These are phyloP conservation scores for Neonectria punicea DNA, from an alignment of 2,329 filamentous ascomycete genomes.

Conservation along the genomic window DNA sequence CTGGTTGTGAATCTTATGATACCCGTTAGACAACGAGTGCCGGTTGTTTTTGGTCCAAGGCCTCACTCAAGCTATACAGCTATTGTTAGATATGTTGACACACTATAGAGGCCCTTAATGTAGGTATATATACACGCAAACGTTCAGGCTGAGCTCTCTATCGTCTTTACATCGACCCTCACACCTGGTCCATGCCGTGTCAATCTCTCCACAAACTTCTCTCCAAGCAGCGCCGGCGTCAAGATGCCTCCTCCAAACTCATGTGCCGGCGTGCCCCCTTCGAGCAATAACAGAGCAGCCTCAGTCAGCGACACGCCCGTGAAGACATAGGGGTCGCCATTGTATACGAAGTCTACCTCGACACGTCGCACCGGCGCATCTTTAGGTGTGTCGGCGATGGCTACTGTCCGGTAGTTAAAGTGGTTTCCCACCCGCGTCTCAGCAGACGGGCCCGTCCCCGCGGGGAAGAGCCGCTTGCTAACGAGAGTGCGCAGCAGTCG, in stretches of 20 bases:
- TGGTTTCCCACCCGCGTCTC: conserved; percentile 19
- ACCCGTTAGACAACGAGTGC: conserved; percentile 37
- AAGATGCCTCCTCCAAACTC: conserved; percentile 32
- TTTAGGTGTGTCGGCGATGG: conserved; percentile 19
- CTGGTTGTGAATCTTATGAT: conserved; percentile 32
- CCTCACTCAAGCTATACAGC: conserved; percentile 12
- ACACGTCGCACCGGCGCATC: background rate
- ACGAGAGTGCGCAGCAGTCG: conserved; percentile 24
- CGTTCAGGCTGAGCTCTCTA: background rate
- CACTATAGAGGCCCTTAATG: conserved; percentile 8
- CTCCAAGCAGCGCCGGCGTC: conserved; percentile 33
- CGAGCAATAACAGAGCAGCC: conserved; percentile 31
- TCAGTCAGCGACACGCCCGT: conserved; percentile 34
- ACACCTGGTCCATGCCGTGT: conserved; percentile 14
- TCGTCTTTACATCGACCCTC: conserved; percentile 24
- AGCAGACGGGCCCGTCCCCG: conserved; percentile 32
- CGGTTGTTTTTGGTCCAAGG: conserved; percentile 15
- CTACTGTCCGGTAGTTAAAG: conserved; percentile 31
- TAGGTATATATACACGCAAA: conserved; percentile 11
- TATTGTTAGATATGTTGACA: conserved; percentile 1
- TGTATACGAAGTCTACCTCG: conserved; percentile 29
- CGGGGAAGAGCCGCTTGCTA: conserved; percentile 24
- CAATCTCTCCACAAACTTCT: conserved; percentile 26
- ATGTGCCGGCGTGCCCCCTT: conserved; percentile 23
- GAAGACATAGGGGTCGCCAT: conserved; percentile 33